These are phyloP conservation scores for Fusarium continuum DNA, from an alignment of 2,329 filamentous ascomycete genomes.

Conservation along the genomic window DNA sequence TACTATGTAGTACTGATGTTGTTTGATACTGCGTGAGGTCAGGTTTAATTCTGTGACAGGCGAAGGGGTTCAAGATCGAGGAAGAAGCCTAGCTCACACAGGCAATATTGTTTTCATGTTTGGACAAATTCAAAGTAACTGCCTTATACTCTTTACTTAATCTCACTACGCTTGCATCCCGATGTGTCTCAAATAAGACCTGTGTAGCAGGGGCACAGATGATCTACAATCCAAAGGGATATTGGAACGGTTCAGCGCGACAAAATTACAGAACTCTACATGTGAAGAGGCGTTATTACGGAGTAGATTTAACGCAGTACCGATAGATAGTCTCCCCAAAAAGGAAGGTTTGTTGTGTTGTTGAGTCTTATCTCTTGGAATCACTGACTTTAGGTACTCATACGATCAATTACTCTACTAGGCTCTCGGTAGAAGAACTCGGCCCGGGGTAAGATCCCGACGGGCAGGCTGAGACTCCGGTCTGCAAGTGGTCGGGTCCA, in stretches of 20 bases:
- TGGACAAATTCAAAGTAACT: too few species aligned
- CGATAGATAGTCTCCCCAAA: not conserved
- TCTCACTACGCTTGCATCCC: not conserved
- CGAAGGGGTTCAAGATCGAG: not conserved
- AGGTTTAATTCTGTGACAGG: not conserved
- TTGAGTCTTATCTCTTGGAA: not conserved
- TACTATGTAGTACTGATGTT: too few species aligned
- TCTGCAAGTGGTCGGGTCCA: conserved; percentile 3
- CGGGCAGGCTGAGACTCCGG: conserved; percentile 5
- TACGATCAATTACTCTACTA: not conserved
- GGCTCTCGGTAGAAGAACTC: conserved; percentile 16
- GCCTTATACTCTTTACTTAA: too few species aligned
- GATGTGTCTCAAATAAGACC: not conserved
- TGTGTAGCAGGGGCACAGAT: not conserved
- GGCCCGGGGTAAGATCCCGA: conserved; percentile 27
- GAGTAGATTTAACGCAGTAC: conserved; percentile 1
- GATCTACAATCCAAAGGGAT: not conserved
- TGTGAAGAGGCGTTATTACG: conserved; percentile 1
- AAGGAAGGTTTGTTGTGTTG: conserved; percentile 10
- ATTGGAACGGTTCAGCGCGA: conserved; percentile 4
- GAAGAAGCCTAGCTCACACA: not conserved
- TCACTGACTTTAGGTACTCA: not conserved
- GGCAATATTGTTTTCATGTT: too few species aligned
- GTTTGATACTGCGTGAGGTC: not conserved
- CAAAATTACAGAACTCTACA: not conserved